Base-by-base conservation (phyloP, 768 basidiomycete genomes). In the Pulveroboletus ravenelii region DNA sequence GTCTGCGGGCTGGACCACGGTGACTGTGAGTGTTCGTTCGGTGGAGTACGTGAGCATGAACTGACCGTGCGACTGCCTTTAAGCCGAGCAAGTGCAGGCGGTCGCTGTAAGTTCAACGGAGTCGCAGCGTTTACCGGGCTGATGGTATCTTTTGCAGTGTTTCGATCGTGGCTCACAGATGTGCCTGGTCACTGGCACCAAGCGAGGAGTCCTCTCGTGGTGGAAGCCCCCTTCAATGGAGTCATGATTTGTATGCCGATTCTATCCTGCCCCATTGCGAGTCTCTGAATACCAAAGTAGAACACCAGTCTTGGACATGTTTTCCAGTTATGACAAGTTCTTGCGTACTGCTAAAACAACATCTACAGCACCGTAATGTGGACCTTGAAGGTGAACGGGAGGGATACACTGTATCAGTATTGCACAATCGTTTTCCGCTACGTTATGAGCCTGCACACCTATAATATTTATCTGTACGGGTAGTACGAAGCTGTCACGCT, bases 1-100 rank as follows among this genome's bases (percentile, higher is more conserved):
- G 72, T 82, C 13, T 81, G 79, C 63, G 84, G 79, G 29, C 61
- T 86, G 56, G 78, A 82, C 54, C 81, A 85, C 56, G 74, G 74
- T 13, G 78, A 82, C 55, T 77, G 83, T 84, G 61, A 57, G 75
- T 59, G 13, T 40, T 38, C 7, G 25, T 39, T 40, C n/a, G 10
- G 8, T 9, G 35, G 29, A 6, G 12, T 41, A 38, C 34, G 27
- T 30, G 35, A 34, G 44, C 46, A 29, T 8, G 36, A 20, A 25
- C 47, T 67, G 42, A 63, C 30, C 6, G 44, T 20, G 30, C 15
- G 45, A 17, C 30, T 9, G 40, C 10, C 23, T 57, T 43, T 30
- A 53, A 68, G 72, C 68, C 45, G 65, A 66, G 46, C 54, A 61
- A 43, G 57, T 65, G 42, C 67, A 69, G 45, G 64, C 69, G 10